Evolutionary conservation across 352 stramenopile species (phyloP).

Genomic region (Blastocystis sp.): DNA sequence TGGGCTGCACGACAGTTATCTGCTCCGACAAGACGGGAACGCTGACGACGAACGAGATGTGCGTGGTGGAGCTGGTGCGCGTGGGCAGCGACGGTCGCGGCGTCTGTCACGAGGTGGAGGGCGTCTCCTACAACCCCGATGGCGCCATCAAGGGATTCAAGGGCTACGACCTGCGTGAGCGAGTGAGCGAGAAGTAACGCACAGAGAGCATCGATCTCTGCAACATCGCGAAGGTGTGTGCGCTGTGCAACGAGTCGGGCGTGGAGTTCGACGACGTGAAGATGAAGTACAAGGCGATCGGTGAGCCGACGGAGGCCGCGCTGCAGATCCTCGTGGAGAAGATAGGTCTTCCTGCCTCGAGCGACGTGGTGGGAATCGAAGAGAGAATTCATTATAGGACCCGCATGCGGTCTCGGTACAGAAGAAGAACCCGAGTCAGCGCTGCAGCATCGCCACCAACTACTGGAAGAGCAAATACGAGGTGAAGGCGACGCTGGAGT

Average conservation of each 20-base stretch:
- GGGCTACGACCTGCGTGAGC: conserved; percentile 56
- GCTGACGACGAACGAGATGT: conserved; percentile 85
- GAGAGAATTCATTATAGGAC: conserved; percentile 60
- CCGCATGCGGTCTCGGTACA: conserved; percentile 1
- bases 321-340: conserved; percentile 85
- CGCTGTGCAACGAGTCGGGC: conserved; percentile 87
- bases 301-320: conserved; percentile 89
- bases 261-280: conserved; percentile 63
- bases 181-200: conserved; percentile 58
- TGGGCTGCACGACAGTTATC: conserved; percentile 79
- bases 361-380: conserved; percentile 49
- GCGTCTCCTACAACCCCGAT: conserved; percentile 81
- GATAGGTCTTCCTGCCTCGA: conserved; percentile 72
- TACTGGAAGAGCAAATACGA: conserved; percentile 68
- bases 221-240: conserved; percentile 59
- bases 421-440: conserved; percentile 51
- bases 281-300: conserved; percentile 76
- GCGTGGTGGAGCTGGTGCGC: conserved; percentile 59
- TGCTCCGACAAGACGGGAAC: conserved; percentile 86
- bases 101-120: conserved; percentile 69
- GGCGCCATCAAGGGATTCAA: conserved; percentile 64
- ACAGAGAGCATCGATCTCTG: conserved; percentile 59
- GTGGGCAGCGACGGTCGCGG: neutral
- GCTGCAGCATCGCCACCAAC: conserved; percentile 27
- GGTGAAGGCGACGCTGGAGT: conserved; percentile 84